phyloP scores from a whole-genome alignment of 257 asterid genomes.

The Cynanchum wilfordii region DNA sequence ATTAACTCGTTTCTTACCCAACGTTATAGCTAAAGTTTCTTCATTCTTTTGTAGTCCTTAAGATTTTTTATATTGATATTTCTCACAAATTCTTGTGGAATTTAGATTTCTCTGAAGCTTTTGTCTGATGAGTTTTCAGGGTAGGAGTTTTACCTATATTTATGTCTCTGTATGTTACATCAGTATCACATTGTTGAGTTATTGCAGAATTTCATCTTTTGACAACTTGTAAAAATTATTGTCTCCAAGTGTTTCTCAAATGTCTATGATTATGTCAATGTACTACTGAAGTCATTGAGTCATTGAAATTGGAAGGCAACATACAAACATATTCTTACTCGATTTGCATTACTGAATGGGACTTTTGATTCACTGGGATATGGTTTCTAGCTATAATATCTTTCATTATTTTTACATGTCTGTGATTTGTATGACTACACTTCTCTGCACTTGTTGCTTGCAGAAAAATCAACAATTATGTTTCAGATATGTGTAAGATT shows the following conservation, averaged over 20 bases:
- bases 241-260: neutral
- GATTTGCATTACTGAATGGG: neutral
- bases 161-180: neutral
- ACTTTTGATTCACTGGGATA: neutral
- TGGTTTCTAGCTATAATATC: neutral
- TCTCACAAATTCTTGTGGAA: neutral
- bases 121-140: neutral
- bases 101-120: neutral
- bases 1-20: neutral
- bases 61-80: neutral
- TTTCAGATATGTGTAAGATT: neutral
- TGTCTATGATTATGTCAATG: neutral
- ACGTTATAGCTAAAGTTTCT: neutral
- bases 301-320: neutral
- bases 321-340: neutral
- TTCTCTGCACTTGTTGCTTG: neutral
- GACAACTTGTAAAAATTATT: neutral
- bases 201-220: neutral
- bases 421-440: neutral
- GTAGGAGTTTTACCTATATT: neutral
- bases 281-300: neutral
- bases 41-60: too few species aligned
- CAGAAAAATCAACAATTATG: neutral
- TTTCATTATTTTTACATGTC: neutral
- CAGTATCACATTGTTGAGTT: slow-evolving; percentile 4